Percentiles rank a stretch among this genome's conserved stretches.
These are phyloP conservation scores for Silene latifolia DNA, from an alignment of 148 eudicot species.

Conservation along the genomic window DNA sequence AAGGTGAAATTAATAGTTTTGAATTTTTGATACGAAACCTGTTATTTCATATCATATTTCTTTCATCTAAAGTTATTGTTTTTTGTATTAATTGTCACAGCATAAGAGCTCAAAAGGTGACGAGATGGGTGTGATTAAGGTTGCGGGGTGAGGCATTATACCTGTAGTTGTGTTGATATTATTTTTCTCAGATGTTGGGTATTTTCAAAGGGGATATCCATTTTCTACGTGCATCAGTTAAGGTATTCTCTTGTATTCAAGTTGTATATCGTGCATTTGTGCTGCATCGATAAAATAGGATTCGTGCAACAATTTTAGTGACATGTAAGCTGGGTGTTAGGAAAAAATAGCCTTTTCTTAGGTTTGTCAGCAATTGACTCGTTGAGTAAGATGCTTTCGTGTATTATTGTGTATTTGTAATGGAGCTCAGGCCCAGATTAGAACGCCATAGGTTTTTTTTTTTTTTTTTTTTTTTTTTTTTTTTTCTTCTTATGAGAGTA, in stretches of 20 bases:
- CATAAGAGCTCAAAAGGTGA: constrained; percentile 87
- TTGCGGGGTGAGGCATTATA: constrained; percentile 42
- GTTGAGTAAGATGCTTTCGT: not conserved
- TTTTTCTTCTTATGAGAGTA: not conserved
- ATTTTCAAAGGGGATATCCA: constrained; percentile 20
- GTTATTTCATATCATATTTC: not conserved
- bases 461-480: not conserved
- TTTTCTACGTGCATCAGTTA: constrained; percentile 25
- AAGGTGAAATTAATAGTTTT: constrained; percentile 55
- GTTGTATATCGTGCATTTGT: not conserved
- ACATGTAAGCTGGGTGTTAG: constrained; percentile 4
- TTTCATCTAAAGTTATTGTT: constrained; percentile 14
- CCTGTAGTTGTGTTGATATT: constrained; percentile 26
- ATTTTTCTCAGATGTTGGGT: constrained; percentile 21
- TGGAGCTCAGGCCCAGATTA: not conserved
- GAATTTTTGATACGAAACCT: not conserved
- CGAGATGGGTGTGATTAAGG: constrained; percentile 79
- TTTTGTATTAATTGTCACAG: constrained; percentile 46
- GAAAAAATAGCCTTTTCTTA: not conserved
- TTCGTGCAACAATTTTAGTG: not conserved
- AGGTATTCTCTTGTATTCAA: constrained; percentile 25
- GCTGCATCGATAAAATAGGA: not conserved
- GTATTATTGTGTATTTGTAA: not conserved
- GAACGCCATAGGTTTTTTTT: not conserved
- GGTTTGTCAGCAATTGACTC: not conserved